A percentile compares a stretch with the other conserved stretches of the same genome.
phyloP scores from a whole-genome alignment of 2,329 filamentous ascomycete genomes.

The Beauveria bassiana region DNA sequence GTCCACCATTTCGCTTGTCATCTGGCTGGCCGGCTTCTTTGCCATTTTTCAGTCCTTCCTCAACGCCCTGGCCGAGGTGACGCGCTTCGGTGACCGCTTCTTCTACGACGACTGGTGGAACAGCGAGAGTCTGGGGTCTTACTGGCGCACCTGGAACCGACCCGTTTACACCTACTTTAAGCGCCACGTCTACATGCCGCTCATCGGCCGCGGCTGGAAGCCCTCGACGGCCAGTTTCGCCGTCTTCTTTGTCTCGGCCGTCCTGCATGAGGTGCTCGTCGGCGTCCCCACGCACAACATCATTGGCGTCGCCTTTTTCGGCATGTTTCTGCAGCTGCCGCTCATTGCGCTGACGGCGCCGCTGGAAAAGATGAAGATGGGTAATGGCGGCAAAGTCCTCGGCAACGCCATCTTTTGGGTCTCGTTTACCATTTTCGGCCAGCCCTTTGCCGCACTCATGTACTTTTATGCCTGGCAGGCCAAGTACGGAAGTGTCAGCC shows the following conservation, averaged over 20 bases:
- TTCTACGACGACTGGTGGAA: slow-evolving; percentile 99
- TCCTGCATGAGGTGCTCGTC: slow-evolving; percentile 87
- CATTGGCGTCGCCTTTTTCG: slow-evolving; percentile 83
- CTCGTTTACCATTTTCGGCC: slow-evolving; percentile 89
- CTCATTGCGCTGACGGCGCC: slow-evolving; percentile 75
- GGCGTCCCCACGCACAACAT: slow-evolving; percentile 93
- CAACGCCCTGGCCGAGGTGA: slow-evolving; percentile 85
- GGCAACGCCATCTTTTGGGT: slow-evolving; percentile 97
- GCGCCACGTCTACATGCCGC: slow-evolving; percentile 81
- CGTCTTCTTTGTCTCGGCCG: slow-evolving; percentile 81
- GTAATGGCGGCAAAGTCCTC: slow-evolving; percentile 62
- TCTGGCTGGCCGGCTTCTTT: slow-evolving; percentile 97
- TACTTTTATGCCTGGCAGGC: slow-evolving; percentile 99
- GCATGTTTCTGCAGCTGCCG: slow-evolving; percentile 90
- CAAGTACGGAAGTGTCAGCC: slow-evolving; percentile 81
- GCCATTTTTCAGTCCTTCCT: slow-evolving; percentile 89
- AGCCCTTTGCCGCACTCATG: slow-evolving; percentile 82
- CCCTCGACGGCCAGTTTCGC: slow-evolving; percentile 62
- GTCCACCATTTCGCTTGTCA: slow-evolving; percentile 87
- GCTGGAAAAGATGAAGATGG: slow-evolving; percentile 69
- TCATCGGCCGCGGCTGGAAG: slow-evolving; percentile 77
- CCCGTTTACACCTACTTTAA: slow-evolving; percentile 97
- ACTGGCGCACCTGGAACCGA: slow-evolving; percentile 97
- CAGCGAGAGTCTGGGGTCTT: slow-evolving; percentile 71
- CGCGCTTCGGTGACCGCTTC: slow-evolving; percentile 82